Evolutionary conservation across 2,329 filamentous ascomycete species (phyloP).

Genomic region (Penicillium nordicum): DNA sequence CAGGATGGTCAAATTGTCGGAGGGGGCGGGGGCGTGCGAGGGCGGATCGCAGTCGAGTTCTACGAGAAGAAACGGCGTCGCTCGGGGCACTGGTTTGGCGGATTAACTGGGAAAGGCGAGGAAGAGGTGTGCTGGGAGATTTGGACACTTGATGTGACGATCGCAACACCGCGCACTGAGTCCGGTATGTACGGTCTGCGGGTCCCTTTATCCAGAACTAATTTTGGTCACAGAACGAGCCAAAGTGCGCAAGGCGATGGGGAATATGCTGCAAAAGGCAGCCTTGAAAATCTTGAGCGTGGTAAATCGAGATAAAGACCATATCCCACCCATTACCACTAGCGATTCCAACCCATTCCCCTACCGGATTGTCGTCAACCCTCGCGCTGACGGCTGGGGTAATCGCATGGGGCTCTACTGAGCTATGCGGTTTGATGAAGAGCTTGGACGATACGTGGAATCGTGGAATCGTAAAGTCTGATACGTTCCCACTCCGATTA

Average conservation of each 20-base stretch:
- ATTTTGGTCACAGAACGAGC: slow-evolving; percentile 61
- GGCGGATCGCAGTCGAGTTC: slow-evolving; percentile 83
- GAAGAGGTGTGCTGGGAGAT: slow-evolving; percentile 97
- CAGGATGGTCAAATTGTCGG: slow-evolving; percentile 34
- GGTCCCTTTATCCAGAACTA: not conserved
- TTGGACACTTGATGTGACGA: slow-evolving; percentile 92
- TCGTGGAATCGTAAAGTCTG: not conserved
- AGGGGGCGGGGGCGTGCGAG: slow-evolving; percentile 60
- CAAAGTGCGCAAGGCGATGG: slow-evolving; percentile 87
- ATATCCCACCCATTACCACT: slow-evolving; percentile 94
- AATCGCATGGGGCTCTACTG: slow-evolving; percentile 73
- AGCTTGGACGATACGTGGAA: not conserved
- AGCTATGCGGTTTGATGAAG: slow-evolving; percentile 8
- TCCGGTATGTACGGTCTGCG: slow-evolving; percentile 58
- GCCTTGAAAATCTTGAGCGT: slow-evolving; percentile 86
- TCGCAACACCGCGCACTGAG: slow-evolving; percentile 84
- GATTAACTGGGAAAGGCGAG: slow-evolving; percentile 60
- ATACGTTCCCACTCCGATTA: not conserved
- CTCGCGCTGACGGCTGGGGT: slow-evolving; percentile 74
- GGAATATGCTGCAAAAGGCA: slow-evolving; percentile 79
- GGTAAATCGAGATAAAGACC: slow-evolving; percentile 85
- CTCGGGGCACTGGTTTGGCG: slow-evolving; percentile 65
- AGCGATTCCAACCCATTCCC: slow-evolving; percentile 91
- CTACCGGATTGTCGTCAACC: slow-evolving; percentile 87
- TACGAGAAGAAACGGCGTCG: slow-evolving; percentile 88